Conservation (phyloP, 192 early-diverging fungal genomes). For the Irineochytrium annulatum region DNA sequence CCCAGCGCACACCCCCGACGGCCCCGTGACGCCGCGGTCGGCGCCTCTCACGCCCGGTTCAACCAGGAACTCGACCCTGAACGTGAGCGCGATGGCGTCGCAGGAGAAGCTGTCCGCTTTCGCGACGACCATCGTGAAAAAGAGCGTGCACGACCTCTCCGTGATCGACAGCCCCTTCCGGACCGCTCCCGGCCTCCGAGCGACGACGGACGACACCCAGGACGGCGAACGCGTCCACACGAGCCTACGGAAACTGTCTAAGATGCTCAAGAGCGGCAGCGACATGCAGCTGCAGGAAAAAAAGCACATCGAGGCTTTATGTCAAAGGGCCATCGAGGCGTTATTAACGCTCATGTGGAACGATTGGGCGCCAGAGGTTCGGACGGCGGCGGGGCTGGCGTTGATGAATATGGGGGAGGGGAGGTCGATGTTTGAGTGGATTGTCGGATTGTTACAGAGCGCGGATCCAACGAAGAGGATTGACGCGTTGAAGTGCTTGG, state of each 20-base stretch:
- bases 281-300: neutral
- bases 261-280: neutral
- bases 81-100: neutral
- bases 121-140: constrained; percentile 6
- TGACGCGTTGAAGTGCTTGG: constrained; percentile 39
- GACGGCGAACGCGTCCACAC: neutral
- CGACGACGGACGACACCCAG: neutral
- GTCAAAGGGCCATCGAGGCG: constrained; percentile 25
- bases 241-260: neutral
- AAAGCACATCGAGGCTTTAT: constrained; percentile 5
- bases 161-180: neutral
- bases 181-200: neutral
- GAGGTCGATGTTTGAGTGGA: constrained; percentile 34
- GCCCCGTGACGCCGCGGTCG: neutral
- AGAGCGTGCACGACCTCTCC: constrained; percentile 5
- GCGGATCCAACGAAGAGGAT: constrained; percentile 38
- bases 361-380: constrained; percentile 43
- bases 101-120: constrained; percentile 8
- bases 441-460: constrained; percentile 30
- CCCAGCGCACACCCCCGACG: too few relatives aligned
- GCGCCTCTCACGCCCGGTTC: neutral
- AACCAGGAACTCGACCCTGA: neutral
- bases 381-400: constrained; percentile 27
- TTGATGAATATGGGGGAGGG: constrained; percentile 38
- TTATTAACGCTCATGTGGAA: constrained; percentile 49